A percentile compares a stretch with the other conserved stretches of the same genome.
Evolutionary conservation across 371 early-diverging fungal species (phyloP).

Genomic region (Rozella allomycis): DNA sequence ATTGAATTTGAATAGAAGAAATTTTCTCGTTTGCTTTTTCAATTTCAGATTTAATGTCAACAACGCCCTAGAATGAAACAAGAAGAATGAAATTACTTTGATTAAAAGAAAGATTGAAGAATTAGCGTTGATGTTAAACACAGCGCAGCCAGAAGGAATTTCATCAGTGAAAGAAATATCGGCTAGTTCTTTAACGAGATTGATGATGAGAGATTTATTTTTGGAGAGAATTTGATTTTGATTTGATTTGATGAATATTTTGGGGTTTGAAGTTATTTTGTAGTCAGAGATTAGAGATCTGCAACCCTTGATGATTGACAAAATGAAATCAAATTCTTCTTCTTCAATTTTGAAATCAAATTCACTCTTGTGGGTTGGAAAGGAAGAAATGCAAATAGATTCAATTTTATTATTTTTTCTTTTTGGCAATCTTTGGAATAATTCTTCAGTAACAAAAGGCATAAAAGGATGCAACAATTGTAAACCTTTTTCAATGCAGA

Average conservation of each 20-base stretch:
- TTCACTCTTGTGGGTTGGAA: too few species aligned
- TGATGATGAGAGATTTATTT: conserved; percentile 38
- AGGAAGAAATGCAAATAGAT: conserved; percentile 41
- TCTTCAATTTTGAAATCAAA: too few species aligned
- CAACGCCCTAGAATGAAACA: conserved; percentile 36
- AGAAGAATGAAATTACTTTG: too few species aligned
- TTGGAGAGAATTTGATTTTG: conserved; percentile 14
- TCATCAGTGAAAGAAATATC: conserved; percentile 9
- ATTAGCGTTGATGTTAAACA: conserved; percentile 9
- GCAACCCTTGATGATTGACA: background rate
- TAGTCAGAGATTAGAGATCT: too few species aligned
- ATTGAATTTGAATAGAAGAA: conserved; percentile 26
- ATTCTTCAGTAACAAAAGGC: conserved; percentile 98
- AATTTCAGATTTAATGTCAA: conserved; percentile 57
- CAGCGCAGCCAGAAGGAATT: conserved; percentile 49
- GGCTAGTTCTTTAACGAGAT: conserved; percentile 39
- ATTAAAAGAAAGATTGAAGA: background rate
- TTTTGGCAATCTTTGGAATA: conserved; percentile 77
- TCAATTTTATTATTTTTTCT: conserved; percentile 32
- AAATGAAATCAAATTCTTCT: too few species aligned
- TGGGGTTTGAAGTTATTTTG: too few species aligned
- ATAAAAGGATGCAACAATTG: conserved; percentile 93
- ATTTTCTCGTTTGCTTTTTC: conserved; percentile 41
- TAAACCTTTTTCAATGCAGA: conserved; percentile 76
- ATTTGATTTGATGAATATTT: too few species aligned